A percentile compares a stretch with the other conserved stretches of the same genome.
Conservation (phyloP, 225 moss, liverwort and hornwort species). For the Pseudoscleropodium purum region DNA sequence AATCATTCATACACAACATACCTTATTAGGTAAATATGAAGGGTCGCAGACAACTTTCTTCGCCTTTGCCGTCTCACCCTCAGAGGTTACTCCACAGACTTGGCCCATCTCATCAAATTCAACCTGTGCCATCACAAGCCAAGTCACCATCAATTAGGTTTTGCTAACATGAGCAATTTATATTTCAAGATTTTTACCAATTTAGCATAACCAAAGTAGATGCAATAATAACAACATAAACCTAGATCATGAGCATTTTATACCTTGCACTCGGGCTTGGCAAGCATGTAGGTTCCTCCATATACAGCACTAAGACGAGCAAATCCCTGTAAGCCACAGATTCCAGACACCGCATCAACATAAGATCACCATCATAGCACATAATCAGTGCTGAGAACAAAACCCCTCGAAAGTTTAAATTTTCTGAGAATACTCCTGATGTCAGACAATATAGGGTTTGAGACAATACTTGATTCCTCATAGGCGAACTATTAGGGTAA, state of each 20-base stretch:
- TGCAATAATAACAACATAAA: neutral
- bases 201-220: neutral
- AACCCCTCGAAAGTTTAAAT: neutral
- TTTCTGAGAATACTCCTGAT: neutral
- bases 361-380: neutral
- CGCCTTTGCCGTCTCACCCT: constrained; percentile 80
- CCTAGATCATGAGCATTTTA: neutral
- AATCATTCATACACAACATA: neutral
- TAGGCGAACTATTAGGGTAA: neutral
- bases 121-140: constrained; percentile 34
- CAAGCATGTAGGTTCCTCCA: constrained; percentile 97
- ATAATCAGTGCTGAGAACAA: neutral
- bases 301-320: constrained; percentile 98
- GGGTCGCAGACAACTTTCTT: constrained; percentile 96
- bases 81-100: constrained; percentile 77
- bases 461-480: neutral
- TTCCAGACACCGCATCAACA: neutral
- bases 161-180: neutral
- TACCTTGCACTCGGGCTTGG: constrained; percentile 98
- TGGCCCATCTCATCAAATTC: constrained; percentile 74
- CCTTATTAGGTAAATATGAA: constrained; percentile 92
- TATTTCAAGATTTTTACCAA: neutral
- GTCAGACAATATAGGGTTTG: neutral
- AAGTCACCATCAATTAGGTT: neutral
- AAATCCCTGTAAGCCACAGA: constrained; percentile 49